These are phyloP conservation scores for Dothidotthia symphoricarpi DNA, from an alignment of 2,329 filamentous ascomycete species.

Conservation along the genomic window DNA sequence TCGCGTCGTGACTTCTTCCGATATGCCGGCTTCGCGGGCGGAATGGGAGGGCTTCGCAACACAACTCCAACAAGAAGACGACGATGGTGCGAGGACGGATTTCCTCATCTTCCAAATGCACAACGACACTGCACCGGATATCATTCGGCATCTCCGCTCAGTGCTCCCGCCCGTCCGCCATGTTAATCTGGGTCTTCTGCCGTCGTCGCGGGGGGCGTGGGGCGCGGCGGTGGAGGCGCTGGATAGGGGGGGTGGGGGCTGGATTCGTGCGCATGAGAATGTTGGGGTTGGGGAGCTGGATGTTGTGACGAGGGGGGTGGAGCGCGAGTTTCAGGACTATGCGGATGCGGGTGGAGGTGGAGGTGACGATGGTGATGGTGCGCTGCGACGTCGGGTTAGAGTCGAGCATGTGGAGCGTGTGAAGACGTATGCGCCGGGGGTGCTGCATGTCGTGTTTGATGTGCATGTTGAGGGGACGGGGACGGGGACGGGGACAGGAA, in stretches of 20 bases:
- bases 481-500: no score
- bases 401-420: slow-evolving; percentile 54
- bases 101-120: slow-evolving; percentile 45
- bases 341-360: slow-evolving; percentile 32
- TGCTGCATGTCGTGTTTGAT: slow-evolving; percentile 63
- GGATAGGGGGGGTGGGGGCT: slow-evolving; percentile 50
- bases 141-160: not conserved
- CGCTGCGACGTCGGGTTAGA: slow-evolving; percentile 19
- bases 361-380: not conserved
- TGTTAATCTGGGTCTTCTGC: slow-evolving; percentile 60
- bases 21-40: not conserved
- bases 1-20: not conserved
- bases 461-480: slow-evolving; percentile 32
- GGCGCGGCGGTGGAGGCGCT: slow-evolving; percentile 49
- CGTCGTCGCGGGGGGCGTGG: slow-evolving; percentile 53
- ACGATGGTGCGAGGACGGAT: slow-evolving; percentile 1
- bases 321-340: slow-evolving; percentile 40
- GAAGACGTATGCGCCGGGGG: slow-evolving; percentile 62
- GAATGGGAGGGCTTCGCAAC: not conserved
- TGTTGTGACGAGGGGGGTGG: slow-evolving; percentile 36
- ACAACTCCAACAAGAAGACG: not conserved
- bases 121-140: slow-evolving; percentile 36
- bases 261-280: slow-evolving; percentile 63
- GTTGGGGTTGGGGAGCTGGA: slow-evolving; percentile 43
- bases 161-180: slow-evolving; percentile 49